A percentile compares a stretch with the other conserved stretches of the same genome.
Conservation (phyloP, 208 protist species). For the Leishmania mexicana region DNA sequence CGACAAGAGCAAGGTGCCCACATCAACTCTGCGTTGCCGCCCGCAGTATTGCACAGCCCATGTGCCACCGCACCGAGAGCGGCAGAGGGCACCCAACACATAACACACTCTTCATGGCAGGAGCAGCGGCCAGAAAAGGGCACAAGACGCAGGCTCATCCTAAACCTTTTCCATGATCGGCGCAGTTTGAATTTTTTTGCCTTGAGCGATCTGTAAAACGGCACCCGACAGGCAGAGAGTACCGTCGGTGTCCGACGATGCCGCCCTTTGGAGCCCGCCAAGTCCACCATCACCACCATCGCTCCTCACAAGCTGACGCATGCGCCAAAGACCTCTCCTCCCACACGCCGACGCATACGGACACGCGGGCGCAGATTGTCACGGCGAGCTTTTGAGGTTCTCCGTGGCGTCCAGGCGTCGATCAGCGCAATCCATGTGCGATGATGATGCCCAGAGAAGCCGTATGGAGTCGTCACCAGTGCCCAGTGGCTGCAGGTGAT, state of each 20-base stretch:
- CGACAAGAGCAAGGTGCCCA: too few relatives aligned
- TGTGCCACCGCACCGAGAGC: not conserved
- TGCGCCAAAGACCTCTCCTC: not conserved
- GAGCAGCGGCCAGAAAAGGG: not conserved
- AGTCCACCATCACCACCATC: not conserved
- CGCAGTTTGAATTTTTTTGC: not conserved
- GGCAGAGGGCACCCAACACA: not conserved
- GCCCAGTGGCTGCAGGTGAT: not conserved
- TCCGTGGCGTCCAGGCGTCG: not conserved
- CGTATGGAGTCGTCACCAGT: not conserved
- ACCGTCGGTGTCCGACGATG: not conserved
- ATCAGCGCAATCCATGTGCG: not conserved
- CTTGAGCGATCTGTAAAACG: not conserved
- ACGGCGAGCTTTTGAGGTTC: not conserved
- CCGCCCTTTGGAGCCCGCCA: not conserved
- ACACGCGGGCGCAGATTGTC: not conserved
- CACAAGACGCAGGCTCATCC: not conserved
- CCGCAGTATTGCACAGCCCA: not conserved
- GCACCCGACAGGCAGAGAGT: not conserved
- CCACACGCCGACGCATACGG: not conserved
- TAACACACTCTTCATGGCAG: not conserved
- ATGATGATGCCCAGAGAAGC: conserved; percentile 10
- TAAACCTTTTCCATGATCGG: not conserved
- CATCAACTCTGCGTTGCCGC: too few relatives aligned
- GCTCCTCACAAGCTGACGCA: not conserved